phyloP scores from a whole-genome alignment of 2,329 filamentous ascomycete genomes.

The Botrytis elliptica region DNA sequence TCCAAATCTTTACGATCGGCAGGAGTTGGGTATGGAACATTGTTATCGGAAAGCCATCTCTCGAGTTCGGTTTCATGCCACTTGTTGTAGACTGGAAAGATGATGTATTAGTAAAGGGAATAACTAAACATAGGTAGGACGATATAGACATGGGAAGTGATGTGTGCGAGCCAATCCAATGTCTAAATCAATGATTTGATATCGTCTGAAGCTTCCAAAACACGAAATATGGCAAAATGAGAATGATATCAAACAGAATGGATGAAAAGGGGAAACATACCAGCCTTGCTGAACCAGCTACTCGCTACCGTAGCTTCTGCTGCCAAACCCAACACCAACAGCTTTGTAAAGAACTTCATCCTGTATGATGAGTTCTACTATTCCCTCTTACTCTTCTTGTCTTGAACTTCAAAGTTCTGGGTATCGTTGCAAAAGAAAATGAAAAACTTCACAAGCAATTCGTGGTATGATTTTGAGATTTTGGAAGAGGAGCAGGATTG shows the following conservation, averaged over 20 bases:
- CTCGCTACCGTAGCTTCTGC: slow-evolving; percentile 68
- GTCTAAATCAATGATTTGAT: background rate
- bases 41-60: slow-evolving; percentile 90
- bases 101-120: slow-evolving; percentile 33
- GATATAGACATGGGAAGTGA: slow-evolving; percentile 3
- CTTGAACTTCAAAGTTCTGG: background rate
- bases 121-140: background rate
- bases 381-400: background rate
- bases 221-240: background rate
- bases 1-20: slow-evolving; percentile 95
- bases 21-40: slow-evolving; percentile 84
- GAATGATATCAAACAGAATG: background rate
- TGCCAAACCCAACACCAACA: slow-evolving; percentile 71
- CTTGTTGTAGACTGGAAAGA: slow-evolving; percentile 81
- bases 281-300: slow-evolving; percentile 82
- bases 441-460: background rate
- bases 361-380: slow-evolving; percentile 4
- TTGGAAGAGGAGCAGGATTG: background rate
- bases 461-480: background rate
- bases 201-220: slow-evolving; percentile 18
- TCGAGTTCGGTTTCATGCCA: slow-evolving; percentile 99
- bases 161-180: background rate
- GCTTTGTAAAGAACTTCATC: slow-evolving; percentile 76
- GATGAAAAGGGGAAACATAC: slow-evolving; percentile 52
- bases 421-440: background rate